Evolutionary conservation across 805 yeast species (phyloP), one percentile per base, ranked within the genome.

Genomic region (Myxozyma udenii): DNA sequence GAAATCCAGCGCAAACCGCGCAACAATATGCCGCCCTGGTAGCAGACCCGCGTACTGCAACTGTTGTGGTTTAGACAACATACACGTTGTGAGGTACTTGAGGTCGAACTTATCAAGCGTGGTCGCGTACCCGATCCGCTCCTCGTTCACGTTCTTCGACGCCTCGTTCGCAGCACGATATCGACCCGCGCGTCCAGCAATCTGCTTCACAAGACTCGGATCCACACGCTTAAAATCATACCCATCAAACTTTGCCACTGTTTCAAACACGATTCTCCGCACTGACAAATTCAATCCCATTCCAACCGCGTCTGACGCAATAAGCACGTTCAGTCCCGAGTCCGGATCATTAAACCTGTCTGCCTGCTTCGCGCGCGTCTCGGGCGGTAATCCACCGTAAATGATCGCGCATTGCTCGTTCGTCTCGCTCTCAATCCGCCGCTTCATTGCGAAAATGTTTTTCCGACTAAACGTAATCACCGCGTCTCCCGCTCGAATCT

Each of bases 281-380:
- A 93, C 90, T 23, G 86, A 45, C 62, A 93, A 73, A 64, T 93
- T 93, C 48, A 93, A 74, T 0, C 98, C 98, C 97, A 93, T 91
- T 1, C 98, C 98, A 56, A 93, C 82, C 0, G 98, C 98, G 71
- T 93, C 98, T 1, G 96, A 86, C 1, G 98, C 98, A 4, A 93
- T 86, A 35, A 93, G 72, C n/a, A 86, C 76, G 62, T 90, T 93
- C 57, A 80, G 84, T 32, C 78, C 77, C 1, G 95, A 91, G n/a
- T 65, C 70, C 1, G 71, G 68, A 41, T 68, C 68, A 64, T 93
- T 93, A 68, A 93, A 93, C 42, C 78, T 73, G 25, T 72, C 67
- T 0, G 97, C 95, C 64, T 93, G 96, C 58, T 80, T 80, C 2
- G 88, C 80, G 60, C 99, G 78, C 0, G 91, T 87, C 65, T 93